These are phyloP conservation scores for Porphyra umbilicalis DNA, from an alignment of 31 red algal species.

Conservation along the genomic window DNA sequence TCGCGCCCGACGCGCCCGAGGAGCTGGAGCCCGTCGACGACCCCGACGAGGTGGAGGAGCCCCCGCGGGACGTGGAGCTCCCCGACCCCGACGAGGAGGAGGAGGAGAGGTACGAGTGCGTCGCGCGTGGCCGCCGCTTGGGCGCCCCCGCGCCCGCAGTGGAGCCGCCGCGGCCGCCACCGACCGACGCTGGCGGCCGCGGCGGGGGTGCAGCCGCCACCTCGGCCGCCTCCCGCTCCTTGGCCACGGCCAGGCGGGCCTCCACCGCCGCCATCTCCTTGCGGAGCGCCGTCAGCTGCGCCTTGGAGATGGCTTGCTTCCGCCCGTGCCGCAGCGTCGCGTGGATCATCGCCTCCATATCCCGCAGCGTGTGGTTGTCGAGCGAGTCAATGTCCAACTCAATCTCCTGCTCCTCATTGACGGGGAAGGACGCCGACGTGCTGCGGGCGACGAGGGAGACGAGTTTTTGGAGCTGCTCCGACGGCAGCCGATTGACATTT, in stretches of 20 bases:
- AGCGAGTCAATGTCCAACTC: slow-evolving; percentile 74
- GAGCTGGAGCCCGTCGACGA: neutral
- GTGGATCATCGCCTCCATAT: slow-evolving; percentile 73
- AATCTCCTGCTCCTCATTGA: slow-evolving; percentile 80
- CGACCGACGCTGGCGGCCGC: neutral
- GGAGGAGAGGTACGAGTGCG: neutral
- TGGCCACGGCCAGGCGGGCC: neutral
- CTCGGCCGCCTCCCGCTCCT: neutral
- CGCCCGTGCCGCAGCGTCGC: slow-evolving; percentile 32
- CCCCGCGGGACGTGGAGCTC: neutral
- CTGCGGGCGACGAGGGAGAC: slow-evolving; percentile 42
- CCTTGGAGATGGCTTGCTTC: slow-evolving; percentile 5
- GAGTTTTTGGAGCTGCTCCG: slow-evolving; percentile 74
- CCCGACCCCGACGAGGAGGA: neutral
- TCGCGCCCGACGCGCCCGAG: neutral
- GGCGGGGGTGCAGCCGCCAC: neutral
- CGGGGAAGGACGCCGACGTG: slow-evolving; percentile 37
- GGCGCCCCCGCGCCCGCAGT: neutral
- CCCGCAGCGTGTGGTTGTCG: slow-evolving; percentile 62
- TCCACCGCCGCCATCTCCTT: neutral
- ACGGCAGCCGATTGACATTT: slow-evolving; percentile 51
- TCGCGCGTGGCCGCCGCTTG: neutral
- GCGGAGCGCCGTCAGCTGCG: neutral
- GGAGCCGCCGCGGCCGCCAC: neutral
- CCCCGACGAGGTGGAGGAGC: neutral